Evolutionary conservation across 1,284 basidiomycete genomes (phyloP).

Genomic region (Tilletia indica): DNA sequence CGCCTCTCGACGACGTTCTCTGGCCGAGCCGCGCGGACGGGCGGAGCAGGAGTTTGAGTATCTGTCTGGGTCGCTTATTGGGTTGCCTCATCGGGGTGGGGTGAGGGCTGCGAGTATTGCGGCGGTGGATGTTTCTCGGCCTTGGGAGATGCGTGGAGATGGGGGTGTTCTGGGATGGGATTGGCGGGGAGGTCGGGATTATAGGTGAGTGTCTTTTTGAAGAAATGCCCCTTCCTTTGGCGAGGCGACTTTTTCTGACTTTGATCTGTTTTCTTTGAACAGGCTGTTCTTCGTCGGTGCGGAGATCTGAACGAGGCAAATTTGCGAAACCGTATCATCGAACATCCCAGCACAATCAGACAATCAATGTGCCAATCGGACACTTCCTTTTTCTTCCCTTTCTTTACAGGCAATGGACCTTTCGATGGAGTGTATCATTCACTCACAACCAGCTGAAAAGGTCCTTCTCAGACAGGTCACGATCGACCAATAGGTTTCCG

Average conservation of each 20-base stretch:
- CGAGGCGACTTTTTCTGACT: background rate
- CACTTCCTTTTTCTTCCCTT: too few relatives aligned
- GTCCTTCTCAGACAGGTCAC: too few relatives aligned
- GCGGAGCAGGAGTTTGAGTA: background rate
- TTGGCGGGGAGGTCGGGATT: constrained; percentile 7
- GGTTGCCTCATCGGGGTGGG: constrained; percentile 6
- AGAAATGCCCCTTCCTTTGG: background rate
- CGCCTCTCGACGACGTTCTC: background rate
- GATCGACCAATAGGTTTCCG: too few relatives aligned
- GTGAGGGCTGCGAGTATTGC: constrained; percentile 8
- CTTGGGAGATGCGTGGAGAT: constrained; percentile 15
- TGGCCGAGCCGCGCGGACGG: background rate
- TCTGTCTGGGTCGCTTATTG: background rate
- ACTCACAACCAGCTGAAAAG: too few relatives aligned
- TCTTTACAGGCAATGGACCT: too few relatives aligned
- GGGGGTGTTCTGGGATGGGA: constrained; percentile 7
- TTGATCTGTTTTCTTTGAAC: background rate
- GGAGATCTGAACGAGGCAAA: background rate
- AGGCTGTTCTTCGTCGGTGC: constrained; percentile 9
- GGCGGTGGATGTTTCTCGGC: background rate
- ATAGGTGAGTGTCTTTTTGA: background rate
- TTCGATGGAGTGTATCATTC: too few relatives aligned
- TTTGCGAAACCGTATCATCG: background rate
- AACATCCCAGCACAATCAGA: background rate
- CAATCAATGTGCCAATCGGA: background rate